These are phyloP conservation scores for Collybiopsis confluens DNA, from an alignment of 768 basidiomycete genomes.

Conservation along the genomic window DNA sequence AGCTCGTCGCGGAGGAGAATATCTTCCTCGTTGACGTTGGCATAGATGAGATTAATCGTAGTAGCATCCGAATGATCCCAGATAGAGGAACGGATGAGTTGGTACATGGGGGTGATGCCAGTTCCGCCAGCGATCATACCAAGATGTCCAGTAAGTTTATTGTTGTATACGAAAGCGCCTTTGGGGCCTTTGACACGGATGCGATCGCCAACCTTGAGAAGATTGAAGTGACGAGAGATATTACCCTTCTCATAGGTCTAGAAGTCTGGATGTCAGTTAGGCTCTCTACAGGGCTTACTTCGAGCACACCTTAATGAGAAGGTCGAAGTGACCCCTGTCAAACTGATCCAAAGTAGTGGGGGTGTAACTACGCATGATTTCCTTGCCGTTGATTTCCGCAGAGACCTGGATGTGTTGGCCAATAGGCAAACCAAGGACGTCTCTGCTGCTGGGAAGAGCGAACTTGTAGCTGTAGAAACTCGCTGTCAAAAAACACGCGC, in stretches of 20 bases:
- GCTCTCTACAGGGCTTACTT: constrained; percentile 4
- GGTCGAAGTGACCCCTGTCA: constrained; percentile 89
- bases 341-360: constrained; percentile 87
- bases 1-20: constrained; percentile 89
- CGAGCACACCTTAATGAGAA: constrained; percentile 83
- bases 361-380: constrained; percentile 88
- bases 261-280: constrained; percentile 50
- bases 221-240: constrained; percentile 82
- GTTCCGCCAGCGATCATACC: constrained; percentile 99
- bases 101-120: constrained; percentile 98
- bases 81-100: constrained; percentile 92
- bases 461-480: constrained; percentile 76
- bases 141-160: constrained; percentile 68
- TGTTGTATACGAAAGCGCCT: constrained; percentile 85
- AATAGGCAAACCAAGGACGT: constrained; percentile 88
- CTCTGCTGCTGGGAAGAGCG: constrained; percentile 65
- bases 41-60: constrained; percentile 85
- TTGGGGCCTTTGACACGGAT: constrained; percentile 94
- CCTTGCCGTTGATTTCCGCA: constrained; percentile 89
- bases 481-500: constrained; percentile 1
- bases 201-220: constrained; percentile 83
- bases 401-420: constrained; percentile 94
- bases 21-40: constrained; percentile 90
- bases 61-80: constrained; percentile 87
- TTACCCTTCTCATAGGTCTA: constrained; percentile 97